Base-by-base conservation (phyloP, 2,329 filamentous ascomycete species). In the Geoglossum cookeanum region DNA sequence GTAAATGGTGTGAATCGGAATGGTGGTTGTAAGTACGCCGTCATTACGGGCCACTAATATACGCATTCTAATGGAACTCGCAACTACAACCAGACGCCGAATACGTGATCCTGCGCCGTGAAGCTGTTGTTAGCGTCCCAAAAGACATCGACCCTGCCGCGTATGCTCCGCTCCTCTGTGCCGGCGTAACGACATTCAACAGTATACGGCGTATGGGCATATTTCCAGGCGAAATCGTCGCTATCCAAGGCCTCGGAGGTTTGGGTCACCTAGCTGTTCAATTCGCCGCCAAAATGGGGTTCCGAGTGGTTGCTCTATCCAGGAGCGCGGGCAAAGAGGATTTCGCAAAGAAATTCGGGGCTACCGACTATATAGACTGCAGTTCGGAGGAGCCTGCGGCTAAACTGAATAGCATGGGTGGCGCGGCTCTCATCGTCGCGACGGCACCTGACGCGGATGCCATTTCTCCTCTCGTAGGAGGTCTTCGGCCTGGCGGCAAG, bases 1-100 rank as follows among this genome's bases (percentile, higher is more conserved):
- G 66, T 87, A 64, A 89, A 87, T 65, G 85, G 86, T 11, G 75
- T 85, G 4, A 78, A 71, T 2, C 71, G 70, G 44, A 75, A 85
- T 61, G 86, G 86, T 55, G 86, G 85, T 39, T 88, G 72, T 75
- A 64, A 62, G 71, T 62, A 13, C 30, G n/a, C 5, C 22, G 39
- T 17, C 45, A 15, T 11, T 33, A 57, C 11, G 54, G 8, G 13
- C 8, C 1, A n/a, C 44, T 27, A 13, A 17, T 22, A 55, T 17
- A 9, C 6, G 42, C 15, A 51, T 22, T 3, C 32, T 35, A 29
- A 29, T 49, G 42, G 7, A 6, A 55, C 13, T 15, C 8, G 9
- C n/a, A 33, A 30, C 42, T 29, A 22, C 27, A 17, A 22, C 35
- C 29, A 68, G 68, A 71, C 58, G 69, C 64, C 11, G 65, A 72